These are phyloP conservation scores for Naganishia onofrii DNA, from an alignment of 768 basidiomycete genomes.

Conservation along the genomic window DNA sequence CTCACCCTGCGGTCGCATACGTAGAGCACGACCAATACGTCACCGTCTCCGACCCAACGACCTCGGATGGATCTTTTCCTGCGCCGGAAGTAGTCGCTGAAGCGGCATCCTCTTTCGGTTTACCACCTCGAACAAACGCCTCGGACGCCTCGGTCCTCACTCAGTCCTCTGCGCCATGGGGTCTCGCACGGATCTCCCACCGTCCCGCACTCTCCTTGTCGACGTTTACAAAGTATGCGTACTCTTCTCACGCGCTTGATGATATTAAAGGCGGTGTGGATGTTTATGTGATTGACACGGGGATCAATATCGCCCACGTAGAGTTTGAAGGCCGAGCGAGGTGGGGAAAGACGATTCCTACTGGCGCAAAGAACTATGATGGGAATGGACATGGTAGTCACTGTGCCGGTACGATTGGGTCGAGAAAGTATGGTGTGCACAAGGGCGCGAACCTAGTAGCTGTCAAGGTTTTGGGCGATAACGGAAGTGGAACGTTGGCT, in stretches of 20 bases:
- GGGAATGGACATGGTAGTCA: conserved; percentile 94
- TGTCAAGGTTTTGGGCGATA: conserved; percentile 68
- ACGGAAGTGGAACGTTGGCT: conserved; percentile 90
- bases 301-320: conserved; percentile 74
- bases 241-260: conserved; percentile 54
- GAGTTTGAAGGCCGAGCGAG: conserved; percentile 70
- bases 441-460: conserved; percentile 70
- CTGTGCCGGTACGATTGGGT: conserved; percentile 95
- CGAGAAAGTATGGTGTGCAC: conserved; percentile 87
- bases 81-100: not conserved
- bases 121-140: conserved; percentile 1
- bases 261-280: conserved; percentile 83
- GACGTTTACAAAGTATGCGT: conserved; percentile 81
- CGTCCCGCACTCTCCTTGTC: conserved; percentile 68
- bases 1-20: conserved; percentile 83
- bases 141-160: conserved; percentile 34
- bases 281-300: conserved; percentile 62
- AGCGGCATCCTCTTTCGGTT: not conserved
- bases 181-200: conserved; percentile 92
- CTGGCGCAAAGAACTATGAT: conserved; percentile 78
- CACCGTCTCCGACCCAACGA: conserved; percentile 50
- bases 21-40: conserved; percentile 91
- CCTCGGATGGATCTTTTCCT: not conserved
- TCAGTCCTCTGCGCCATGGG: conserved; percentile 58
- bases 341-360: conserved; percentile 92